Evolutionary conservation across 108 stramenopile genomes (phyloP), one percentile per base, ranked within the genome.

Genomic region (Cylindrotheca fusiformis): DNA sequence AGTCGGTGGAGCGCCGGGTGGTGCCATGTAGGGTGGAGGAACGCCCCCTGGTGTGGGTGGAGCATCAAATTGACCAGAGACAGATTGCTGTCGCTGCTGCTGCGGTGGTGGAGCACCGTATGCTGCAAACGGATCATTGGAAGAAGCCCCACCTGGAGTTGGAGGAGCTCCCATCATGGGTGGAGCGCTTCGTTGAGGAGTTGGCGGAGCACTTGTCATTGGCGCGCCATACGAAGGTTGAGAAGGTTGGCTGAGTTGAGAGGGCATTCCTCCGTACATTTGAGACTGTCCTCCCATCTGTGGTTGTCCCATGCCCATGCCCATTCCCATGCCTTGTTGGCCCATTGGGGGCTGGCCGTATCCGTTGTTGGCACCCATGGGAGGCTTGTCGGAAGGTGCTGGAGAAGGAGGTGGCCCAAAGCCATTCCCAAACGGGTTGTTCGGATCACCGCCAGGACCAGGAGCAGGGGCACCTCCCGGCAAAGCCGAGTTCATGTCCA

Each of bases 401-500:
- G 74, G 57, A 32, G 75, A 27, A 12, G 75, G 53, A 22, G 65
- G 53, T 0, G 71, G 74, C n/a, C n/a, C n/a, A 41, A 72, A 54
- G 18, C 45, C 69, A 36, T 47, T 55, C 1, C 62, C 49, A 51
- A 69, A 68, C 2, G 74, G 74, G 59, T 75, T 74, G 21, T 41
- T 48, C 19, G 30, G 54, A 33, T 64, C 71, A 1, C 45, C 55
- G n/a, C n/a, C n/a, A n/a, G n/a, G n/a, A n/a, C n/a, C n/a, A 21
- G 74, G 48, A 47, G 60, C 60, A 26, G 69, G 52, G 44, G 70
- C 41, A 45, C 33, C 51, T 10, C 60, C 74, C 17, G 81, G 86
- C 46, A 89, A 56, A 10, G 88, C 85, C 17, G 78, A 70, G 5
- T 70, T 65, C 18, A 86, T 44, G 21, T 82, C 80, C 31, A 56